Base-by-base conservation (phyloP, 441 rosid genomes). In the Capsella rubella region DNA sequence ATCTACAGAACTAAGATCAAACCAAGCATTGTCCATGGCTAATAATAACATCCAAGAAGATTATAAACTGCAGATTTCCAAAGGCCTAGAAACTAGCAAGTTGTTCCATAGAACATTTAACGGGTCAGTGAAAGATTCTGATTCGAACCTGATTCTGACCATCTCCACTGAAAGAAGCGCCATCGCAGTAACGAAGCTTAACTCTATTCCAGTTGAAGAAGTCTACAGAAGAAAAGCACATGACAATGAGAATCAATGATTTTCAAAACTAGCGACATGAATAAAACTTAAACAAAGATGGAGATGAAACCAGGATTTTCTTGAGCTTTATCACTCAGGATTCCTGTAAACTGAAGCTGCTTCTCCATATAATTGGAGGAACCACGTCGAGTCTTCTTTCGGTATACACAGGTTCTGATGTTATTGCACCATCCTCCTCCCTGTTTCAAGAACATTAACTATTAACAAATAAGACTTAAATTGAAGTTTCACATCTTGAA, bases 351-450 rank as follows among this genome's bases (percentile, higher is more conserved):
- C 40, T 86, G 82, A 79, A 93, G 76, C 79, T 79, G 82, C 67
- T 87, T 95, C 82, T 95, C 99, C 99, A 95, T 95, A 79, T 78
- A 91, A 6, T 29, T 80, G 18, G 99, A 91, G 4, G 99, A 95
- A 6, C 99, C 99, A 3, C 80, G 98, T 53, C 89, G 83, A n/a
- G 98, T 84, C 52, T 69, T 87, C 78, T 93, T 93, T 25, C 98
- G 84, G 78, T 89, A 91, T 28, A 90, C 88, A 75, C 99, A 95
- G 5, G 83, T 85, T 62, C 96, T 86, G 57, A 90, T 78, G 59
- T 60, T 84, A 69, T 93, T 89, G 73, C 99, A 95, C 99, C 99
- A 95, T 81, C 99, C 98, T 73, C 99, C 99, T 64, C 99, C 99
- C 99, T 95, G 21, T 82, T 40, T 65, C 25, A 54, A 73, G 6